Conservation (phyloP, 495 filamentous ascomycete species). For the Lentithecium fluviatile region DNA sequence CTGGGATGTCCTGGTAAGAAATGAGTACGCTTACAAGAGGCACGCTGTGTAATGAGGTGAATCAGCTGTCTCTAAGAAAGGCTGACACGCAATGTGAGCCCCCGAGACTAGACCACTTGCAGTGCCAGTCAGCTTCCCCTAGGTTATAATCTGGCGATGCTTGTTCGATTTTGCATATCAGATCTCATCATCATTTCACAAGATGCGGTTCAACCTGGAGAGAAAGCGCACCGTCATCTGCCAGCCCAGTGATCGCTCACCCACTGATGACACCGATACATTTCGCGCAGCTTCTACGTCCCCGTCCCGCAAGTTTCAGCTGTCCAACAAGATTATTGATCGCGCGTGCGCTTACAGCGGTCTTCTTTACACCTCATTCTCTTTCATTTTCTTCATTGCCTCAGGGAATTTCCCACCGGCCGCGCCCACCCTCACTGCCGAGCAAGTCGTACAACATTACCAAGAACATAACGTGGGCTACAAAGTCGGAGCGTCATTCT, state of each 20-base stretch:
- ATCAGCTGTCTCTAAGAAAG: not conserved
- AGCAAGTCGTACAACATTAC: constrained; percentile 1
- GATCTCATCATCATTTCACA: not conserved
- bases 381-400: not conserved
- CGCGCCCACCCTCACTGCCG: not conserved
- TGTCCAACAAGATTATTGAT: constrained; percentile 1
- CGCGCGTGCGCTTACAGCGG: not conserved
- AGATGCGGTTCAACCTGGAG: not conserved
- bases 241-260: not conserved
- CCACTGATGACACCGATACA: not conserved
- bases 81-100: not conserved
- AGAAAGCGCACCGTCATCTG: not conserved
- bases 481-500: not conserved
- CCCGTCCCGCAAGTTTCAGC: not conserved
- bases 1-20: not conserved
- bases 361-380: not conserved
- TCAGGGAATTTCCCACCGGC: not conserved
- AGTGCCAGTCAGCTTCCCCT: not conserved
- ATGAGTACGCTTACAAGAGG: not conserved
- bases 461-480: not conserved
- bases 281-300: not conserved
- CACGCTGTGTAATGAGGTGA: not conserved
- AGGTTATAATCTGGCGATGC: not conserved
- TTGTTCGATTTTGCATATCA: not conserved
- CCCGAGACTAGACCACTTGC: not conserved